Evolutionary conservation across 495 filamentous ascomycete genomes (phyloP).

Genomic region (Penicillium odoratum): DNA sequence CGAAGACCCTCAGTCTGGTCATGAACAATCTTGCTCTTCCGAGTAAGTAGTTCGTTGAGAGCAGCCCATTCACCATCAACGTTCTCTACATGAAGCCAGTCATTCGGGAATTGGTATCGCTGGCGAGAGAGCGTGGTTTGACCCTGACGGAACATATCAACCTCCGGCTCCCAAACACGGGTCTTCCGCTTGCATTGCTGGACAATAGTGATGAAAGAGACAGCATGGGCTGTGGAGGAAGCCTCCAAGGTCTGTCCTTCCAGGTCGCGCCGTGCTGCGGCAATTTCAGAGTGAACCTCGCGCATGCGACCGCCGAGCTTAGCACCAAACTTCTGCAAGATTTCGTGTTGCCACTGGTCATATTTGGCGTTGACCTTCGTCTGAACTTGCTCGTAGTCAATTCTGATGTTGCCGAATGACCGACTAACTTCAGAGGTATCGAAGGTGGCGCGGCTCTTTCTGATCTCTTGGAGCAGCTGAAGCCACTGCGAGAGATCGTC

Average conservation of each 20-base stretch:
- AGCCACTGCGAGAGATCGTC: slow-evolving; percentile 91
- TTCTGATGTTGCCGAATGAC: slow-evolving; percentile 86
- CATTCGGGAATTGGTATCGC: slow-evolving; percentile 85
- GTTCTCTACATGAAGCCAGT: slow-evolving; percentile 94
- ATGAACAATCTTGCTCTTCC: slow-evolving; percentile 90
- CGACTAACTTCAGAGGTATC: slow-evolving; percentile 91
- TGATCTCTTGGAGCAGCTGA: slow-evolving; percentile 90
- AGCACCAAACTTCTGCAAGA: slow-evolving; percentile 84
- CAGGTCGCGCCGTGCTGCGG: slow-evolving; percentile 81
- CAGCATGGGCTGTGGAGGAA: slow-evolving; percentile 90
- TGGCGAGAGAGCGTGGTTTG: slow-evolving; percentile 87
- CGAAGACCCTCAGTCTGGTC: slow-evolving; percentile 93
- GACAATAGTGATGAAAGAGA: slow-evolving; percentile 96
- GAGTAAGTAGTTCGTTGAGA: slow-evolving; percentile 80
- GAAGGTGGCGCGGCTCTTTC: slow-evolving; percentile 89
- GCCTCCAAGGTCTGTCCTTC: slow-evolving; percentile 89
- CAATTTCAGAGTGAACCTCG: slow-evolving; percentile 84
- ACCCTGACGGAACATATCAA: slow-evolving; percentile 92
- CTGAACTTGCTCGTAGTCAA: slow-evolving; percentile 98
- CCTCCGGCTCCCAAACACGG: slow-evolving; percentile 89
- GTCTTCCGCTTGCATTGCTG: slow-evolving; percentile 93
- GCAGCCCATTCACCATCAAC: slow-evolving; percentile 91
- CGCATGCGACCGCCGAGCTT: slow-evolving; percentile 88
- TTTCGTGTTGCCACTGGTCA: slow-evolving; percentile 99
- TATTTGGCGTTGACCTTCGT: slow-evolving; percentile 98